Percentiles rank a stretch among this genome's conserved stretches.
Conservation (phyloP, 2,329 filamentous ascomycete genomes). For the Aspergillus neoniger region DNA sequence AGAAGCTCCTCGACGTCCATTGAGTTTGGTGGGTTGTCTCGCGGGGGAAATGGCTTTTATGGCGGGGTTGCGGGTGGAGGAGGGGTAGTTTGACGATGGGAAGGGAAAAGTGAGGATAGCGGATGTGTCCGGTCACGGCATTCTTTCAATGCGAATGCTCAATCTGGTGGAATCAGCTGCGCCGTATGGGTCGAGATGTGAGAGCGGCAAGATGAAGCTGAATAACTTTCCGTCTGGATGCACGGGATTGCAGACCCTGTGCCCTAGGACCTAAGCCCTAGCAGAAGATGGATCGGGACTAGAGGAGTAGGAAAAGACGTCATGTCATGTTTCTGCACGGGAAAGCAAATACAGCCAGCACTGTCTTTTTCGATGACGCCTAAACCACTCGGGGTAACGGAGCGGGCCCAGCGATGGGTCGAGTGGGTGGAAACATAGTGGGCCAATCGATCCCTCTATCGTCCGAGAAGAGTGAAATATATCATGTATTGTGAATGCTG, state of each 20-base stretch:
- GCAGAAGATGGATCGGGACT: background rate
- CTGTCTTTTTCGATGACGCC: too few relatives aligned
- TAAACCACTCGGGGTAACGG: too few relatives aligned
- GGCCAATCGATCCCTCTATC: background rate
- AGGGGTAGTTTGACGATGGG: background rate
- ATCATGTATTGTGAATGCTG: background rate
- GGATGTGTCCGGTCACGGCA: background rate
- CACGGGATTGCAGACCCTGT: slow-evolving; percentile 13
- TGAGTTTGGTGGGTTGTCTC: background rate
- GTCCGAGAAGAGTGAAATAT: background rate
- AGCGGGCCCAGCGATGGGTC: too few relatives aligned
- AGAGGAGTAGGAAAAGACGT: slow-evolving; percentile 8
- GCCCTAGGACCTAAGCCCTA: slow-evolving; percentile 33
- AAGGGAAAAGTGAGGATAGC: background rate
- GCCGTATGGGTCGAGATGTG: background rate
- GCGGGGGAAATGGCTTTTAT: background rate
- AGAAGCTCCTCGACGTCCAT: slow-evolving; percentile 30
- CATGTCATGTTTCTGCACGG: slow-evolving; percentile 1
- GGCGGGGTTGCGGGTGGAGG: slow-evolving; percentile 2
- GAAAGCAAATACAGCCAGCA: background rate
- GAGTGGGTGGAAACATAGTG: background rate
- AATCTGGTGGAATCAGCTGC: background rate
- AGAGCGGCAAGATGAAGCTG: background rate
- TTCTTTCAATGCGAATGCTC: background rate
- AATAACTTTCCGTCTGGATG: background rate